A percentile compares a stretch with the other conserved stretches of the same genome.
Evolutionary conservation across 345 rosid species (phyloP).

Genomic region (Gossypium raimondii): DNA sequence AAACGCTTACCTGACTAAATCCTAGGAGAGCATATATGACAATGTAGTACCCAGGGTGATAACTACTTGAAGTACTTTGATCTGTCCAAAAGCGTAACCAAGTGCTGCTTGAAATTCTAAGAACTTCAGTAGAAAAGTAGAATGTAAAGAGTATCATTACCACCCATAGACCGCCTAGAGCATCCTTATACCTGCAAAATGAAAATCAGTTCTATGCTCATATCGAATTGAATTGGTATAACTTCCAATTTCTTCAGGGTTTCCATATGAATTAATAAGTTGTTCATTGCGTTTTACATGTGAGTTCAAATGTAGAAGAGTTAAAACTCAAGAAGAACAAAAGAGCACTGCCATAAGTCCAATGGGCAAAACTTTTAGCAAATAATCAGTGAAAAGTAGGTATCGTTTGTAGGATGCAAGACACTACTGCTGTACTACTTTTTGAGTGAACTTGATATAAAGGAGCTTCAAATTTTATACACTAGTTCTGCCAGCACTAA

Average conservation of each 20-base stretch:
- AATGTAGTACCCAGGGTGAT: conserved; percentile 59
- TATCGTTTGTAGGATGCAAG: not conserved
- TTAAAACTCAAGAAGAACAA: not conserved
- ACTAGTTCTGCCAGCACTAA: not conserved
- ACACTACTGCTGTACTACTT: not conserved
- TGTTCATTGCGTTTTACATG: not conserved
- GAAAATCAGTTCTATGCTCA: not conserved
- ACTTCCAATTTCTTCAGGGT: not conserved
- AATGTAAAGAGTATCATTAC: conserved; percentile 68
- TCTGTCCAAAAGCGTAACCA: conserved; percentile 95
- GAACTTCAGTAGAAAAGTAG: conserved; percentile 69
- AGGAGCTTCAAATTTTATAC: not conserved
- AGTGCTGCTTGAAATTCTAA: conserved; percentile 79
- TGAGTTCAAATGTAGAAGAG: not conserved
- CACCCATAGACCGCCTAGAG: conserved; percentile 89
- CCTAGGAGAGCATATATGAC: conserved; percentile 64
- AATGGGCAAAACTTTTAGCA: not conserved
- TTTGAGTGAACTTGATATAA: not conserved
- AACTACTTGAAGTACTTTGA: conserved; percentile 53
- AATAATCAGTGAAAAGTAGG: not conserved
- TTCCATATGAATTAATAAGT: not conserved
- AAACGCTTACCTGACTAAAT: conserved; percentile 65
- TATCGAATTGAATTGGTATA: not conserved
- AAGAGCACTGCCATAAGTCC: not conserved
- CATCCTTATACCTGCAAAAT: conserved; percentile 67